Conservation (phyloP, 2,329 filamentous ascomycete species). For the Chaetomiaceae sp. region DNA sequence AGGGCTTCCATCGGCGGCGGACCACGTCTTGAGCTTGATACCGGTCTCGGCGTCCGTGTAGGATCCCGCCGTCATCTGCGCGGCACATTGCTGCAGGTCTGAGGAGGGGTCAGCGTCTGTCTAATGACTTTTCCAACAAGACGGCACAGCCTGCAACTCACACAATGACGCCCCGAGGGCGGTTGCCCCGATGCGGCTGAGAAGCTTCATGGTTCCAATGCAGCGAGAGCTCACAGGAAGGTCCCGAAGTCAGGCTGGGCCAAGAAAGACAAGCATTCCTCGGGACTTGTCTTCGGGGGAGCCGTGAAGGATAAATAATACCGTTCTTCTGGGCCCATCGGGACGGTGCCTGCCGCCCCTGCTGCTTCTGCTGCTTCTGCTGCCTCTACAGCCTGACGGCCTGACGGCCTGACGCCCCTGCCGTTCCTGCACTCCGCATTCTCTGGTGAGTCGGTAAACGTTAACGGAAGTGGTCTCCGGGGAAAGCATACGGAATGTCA, state of each 20-base stretch:
- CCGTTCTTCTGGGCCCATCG: background rate
- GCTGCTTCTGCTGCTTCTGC: too few species aligned
- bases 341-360: background rate
- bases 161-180: constrained; percentile 25
- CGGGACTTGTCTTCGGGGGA: background rate
- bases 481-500: constrained; percentile 22
- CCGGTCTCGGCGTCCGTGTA: constrained; percentile 24
- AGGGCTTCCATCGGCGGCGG: constrained; percentile 7
- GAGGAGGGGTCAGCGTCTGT: background rate
- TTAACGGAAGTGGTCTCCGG: constrained; percentile 23
- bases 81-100: constrained; percentile 22
- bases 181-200: constrained; percentile 22
- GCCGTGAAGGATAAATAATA: constrained; percentile 19
- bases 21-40: constrained; percentile 26
- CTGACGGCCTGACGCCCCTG: too few species aligned
- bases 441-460: constrained; percentile 17
- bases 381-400: too few species aligned
- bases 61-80: constrained; percentile 19
- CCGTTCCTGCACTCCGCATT: constrained; percentile 19
- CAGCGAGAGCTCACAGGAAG: constrained; percentile 15
- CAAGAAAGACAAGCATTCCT: constrained; percentile 19
- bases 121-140: background rate
- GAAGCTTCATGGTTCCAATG: constrained; percentile 24
- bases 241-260: constrained; percentile 16
- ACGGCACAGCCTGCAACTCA: constrained; percentile 12